Percentiles rank a stretch among this genome's conserved stretches.
These are phyloP conservation scores for Fusarium stilboides DNA, from an alignment of 2,329 filamentous ascomycete species.

Conservation along the genomic window DNA sequence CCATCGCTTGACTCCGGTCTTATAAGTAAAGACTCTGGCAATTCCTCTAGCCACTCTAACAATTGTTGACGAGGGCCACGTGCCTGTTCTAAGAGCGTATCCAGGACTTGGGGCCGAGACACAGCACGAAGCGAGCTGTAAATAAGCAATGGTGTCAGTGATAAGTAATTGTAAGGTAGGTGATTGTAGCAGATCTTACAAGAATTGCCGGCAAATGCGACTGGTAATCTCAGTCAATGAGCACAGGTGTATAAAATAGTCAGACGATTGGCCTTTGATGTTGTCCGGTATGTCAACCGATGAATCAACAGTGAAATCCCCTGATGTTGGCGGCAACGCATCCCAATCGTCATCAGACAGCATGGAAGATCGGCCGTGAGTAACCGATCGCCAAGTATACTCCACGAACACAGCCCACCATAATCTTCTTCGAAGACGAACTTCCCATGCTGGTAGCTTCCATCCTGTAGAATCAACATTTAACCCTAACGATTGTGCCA, in stretches of 20 bases:
- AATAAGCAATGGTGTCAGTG: neutral
- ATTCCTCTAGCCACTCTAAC: neutral
- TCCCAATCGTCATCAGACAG: conserved; percentile 4
- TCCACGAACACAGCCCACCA: conserved; percentile 16
- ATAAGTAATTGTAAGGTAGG: accelerated
- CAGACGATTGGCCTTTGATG: neutral
- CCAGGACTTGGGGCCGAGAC: neutral
- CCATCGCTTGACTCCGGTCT: neutral
- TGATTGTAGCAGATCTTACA: neutral
- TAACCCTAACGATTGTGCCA: conserved; percentile 5
- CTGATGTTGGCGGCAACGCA: neutral
- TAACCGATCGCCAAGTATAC: conserved; percentile 10
- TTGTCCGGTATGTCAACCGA: neutral
- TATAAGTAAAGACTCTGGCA: accelerated
- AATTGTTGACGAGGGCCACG: neutral
- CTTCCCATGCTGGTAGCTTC: conserved; percentile 3
- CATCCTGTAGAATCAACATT: neutral
- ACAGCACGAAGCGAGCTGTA: neutral
- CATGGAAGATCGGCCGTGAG: neutral
- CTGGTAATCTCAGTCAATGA: neutral
- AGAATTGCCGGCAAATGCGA: conserved; percentile 9
- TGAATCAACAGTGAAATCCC: neutral
- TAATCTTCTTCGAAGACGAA: neutral
- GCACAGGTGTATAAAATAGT: neutral
- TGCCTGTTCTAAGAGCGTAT: neutral